Evolutionary conservation across 257 asterid species (phyloP), one percentile per base, ranked within the genome.

Genomic region (Petunia secreta): DNA sequence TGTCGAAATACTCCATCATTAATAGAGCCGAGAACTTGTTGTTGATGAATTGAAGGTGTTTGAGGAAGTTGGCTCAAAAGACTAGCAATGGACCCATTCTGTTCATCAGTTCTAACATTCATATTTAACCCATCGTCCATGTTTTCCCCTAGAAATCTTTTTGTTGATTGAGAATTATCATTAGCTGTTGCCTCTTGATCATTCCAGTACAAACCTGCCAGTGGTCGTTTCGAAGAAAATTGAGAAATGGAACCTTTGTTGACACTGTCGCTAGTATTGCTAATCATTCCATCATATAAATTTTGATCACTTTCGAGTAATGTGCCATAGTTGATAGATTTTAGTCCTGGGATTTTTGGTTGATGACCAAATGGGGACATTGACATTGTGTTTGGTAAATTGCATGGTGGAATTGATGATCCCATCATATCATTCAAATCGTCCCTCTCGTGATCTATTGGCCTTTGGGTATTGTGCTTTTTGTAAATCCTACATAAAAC

Each of bases 1-100:
- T 88, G 89, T 79, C 89, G 87, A 25, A 92, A 90, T 16, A 89
- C 94, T 76, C 96, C 97, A 7, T 92, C 97, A 1, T 88, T 90
- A 2, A 90, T 85, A 25, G 87, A 85, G 3, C 96, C 98, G 5
- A 93, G 80, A 85, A 89, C 83, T 78, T 90, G 57, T 79, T 90
- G 91, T 38, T 92, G 96, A 52, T 85, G 88, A 81, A 85, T 37
- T 66, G 91, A 80, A 1, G 89, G 63, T 3, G 90, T 86, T 79
- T 89, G 93, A 3, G 95, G 98, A 50, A 91, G 82, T 82, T 89
- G 97, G 48, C 91, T 84, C 11, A 91, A 77, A 3, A 92, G 85
- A 4, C 73, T 85, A 13, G 88, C 92, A 0, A 91, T 85, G 0
- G 96, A 89, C 41, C 81, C 82, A 8, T 84, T 84, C 0, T 84